Evolutionary conservation across 73 alveolate genomes (phyloP), one percentile per base, ranked within the genome.

Genomic region (Symbiodinium pilosum): DNA sequence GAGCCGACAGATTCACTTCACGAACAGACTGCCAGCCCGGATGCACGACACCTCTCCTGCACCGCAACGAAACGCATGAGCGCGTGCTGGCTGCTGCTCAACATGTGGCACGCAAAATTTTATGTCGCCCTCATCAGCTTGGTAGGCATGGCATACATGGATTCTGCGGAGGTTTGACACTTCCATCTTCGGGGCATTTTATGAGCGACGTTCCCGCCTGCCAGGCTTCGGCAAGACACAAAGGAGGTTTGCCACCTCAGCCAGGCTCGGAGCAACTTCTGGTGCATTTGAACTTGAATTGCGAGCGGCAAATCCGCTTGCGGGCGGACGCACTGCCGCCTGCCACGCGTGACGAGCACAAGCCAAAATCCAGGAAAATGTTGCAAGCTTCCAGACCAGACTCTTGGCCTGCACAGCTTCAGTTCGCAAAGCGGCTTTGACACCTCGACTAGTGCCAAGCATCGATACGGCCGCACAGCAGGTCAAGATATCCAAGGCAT

Each of bases 1-100:
- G 59, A 9, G 43, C 97, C 26, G 89, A 69, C 41, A 91, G 54
- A 59, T 91, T 91, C 97, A 91, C 97, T 43, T 91, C 89, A 18
- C 97, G 47, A 38, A 91, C n/a, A 21, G 97, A 91, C 88, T 91
- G 97, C 97, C 97, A 91, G 39, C 47, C 81, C 32, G 97, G 97
- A 64, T 38, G 47, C 38, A 91, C 52, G 83, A 51, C 42, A 39
- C 87, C 40, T 28, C 89, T 32, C 97, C 97, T 91, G 89, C 21
- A 43, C 24, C 11, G 38, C 28, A 32, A 28, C 77, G 36, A 26
- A 36, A 64, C 77, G 38, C 21, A 32, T 16, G 28, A 64, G 36
- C 28, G 36, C 39, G 36, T 4, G 69, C 69, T 52, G 69, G 21
- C n/a, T n/a, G n/a, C n/a, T n/a, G n/a, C n/a, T n/a, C n/a, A n/a